Base-by-base conservation (phyloP, 1,139 yeast species). In the Magnusiomyces fungicola region DNA sequence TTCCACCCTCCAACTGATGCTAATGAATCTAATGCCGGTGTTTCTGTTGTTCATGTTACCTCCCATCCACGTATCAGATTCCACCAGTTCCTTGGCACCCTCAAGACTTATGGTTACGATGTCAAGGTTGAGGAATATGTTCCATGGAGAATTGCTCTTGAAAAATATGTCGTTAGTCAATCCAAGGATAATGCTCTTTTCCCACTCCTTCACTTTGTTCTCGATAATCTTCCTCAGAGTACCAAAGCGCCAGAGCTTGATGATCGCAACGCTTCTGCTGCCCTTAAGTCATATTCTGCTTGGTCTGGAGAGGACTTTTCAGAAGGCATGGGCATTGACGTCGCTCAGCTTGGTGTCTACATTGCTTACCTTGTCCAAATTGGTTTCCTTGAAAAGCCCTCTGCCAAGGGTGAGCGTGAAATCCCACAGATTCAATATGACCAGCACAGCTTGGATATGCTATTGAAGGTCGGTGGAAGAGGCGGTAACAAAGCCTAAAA, bases 181-280 rank as follows among this genome's bases (percentile, higher is more conserved):
- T 72, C 82, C 32, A 75, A 80, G 53, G 96, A 88, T 58, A 83
- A 83, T 57, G 97, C 98, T 0, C 74, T 92, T 56, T 92, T 81
- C 73, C 98, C 99, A 55, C 74, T 92, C 61, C 74, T 92, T 58
- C 98, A 92, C 69, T 87, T 92, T 71, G 97, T 90, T 12, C 75
- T 92, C 58, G 98, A 89, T 61, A 83, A 90, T 64, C 76, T 92
- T 61, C 97, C 97, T 5, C 84, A 83, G 56, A 83, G 81, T 64
- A 86, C 97, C 44, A 85, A 83, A 67, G 97, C 98, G 9, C 97
- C 98, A 2, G 97, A 90, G 66, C 75, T 92, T 58, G 96, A 89
- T 63, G 98, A 92, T 59, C 52, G 76, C 3, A 90, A 92, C 63
- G 86, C 98, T 0, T 75, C 74, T 16, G 65, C 65, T 25, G 77